Evolutionary conservation across 1,139 yeast genomes (phyloP).

Genomic region (Candida freyschussii): DNA sequence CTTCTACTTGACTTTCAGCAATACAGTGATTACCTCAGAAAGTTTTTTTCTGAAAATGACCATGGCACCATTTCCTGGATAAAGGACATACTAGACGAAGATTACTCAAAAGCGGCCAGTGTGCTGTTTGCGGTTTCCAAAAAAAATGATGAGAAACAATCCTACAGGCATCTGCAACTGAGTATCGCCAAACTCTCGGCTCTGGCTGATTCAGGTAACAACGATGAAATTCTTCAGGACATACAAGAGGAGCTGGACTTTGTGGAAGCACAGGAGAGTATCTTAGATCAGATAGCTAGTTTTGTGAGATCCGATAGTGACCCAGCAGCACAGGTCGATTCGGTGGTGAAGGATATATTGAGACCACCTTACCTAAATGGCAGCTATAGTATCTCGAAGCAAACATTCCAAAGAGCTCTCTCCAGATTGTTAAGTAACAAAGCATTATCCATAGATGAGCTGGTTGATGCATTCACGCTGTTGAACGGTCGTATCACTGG

Average conservation of each 20-base stretch:
- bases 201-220: constrained; percentile 26
- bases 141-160: constrained; percentile 38
- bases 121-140: constrained; percentile 42
- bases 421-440: constrained; percentile 35
- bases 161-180: constrained; percentile 51
- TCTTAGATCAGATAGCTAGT: constrained; percentile 33
- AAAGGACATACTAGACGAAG: constrained; percentile 48
- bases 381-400: constrained; percentile 11
- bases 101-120: constrained; percentile 47
- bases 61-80: constrained; percentile 73
- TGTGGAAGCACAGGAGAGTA: constrained; percentile 43
- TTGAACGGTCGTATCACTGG: constrained; percentile 33
- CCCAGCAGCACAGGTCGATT: constrained; percentile 23
- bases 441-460: constrained; percentile 40
- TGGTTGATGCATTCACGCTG: constrained; percentile 56
- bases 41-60: constrained; percentile 47
- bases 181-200: constrained; percentile 65
- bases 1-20: constrained; percentile 56
- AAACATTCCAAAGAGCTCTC: constrained; percentile 33
- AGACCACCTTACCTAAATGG: constrained; percentile 11
- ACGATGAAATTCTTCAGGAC: constrained; percentile 32
- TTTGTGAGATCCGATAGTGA: constrained; percentile 24
- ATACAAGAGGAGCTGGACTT: constrained; percentile 46
- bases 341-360: constrained; percentile 16
- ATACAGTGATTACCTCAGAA: constrained; percentile 44